phyloP scores from a whole-genome alignment of 768 basidiomycete genomes.

The Cystofilobasidium ferigula region DNA sequence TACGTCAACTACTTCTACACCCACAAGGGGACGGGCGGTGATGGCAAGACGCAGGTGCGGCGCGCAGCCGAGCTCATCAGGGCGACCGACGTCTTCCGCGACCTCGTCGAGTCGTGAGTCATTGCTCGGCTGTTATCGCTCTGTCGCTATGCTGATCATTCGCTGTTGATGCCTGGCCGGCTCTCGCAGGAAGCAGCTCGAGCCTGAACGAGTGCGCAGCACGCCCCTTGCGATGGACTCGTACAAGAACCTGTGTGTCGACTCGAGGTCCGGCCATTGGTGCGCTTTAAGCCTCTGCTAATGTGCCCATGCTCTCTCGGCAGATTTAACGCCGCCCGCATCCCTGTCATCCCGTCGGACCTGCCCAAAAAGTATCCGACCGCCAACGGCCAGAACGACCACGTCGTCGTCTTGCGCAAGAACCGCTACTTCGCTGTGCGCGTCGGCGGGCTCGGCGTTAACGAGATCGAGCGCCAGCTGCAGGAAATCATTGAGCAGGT shows the following conservation, averaged over 20 bases:
- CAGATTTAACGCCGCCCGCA: conserved; percentile 82
- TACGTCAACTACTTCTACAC: conserved; percentile 93
- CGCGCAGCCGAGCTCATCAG: conserved; percentile 75
- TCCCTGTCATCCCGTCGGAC: conserved; percentile 72
- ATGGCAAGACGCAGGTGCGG: conserved; percentile 45
- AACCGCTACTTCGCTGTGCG: conserved; percentile 81
- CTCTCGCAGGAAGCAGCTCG: conserved; percentile 54
- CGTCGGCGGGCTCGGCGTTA: conserved; percentile 52
- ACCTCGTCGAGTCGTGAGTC: conserved; percentile 65
- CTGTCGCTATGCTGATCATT: no score
- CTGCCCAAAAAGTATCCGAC: conserved; percentile 65
- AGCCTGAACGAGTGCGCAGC: conserved; percentile 73
- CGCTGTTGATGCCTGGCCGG: not conserved
- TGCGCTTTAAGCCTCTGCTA: not conserved
- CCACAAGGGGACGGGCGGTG: conserved; percentile 55
- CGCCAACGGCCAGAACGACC: conserved; percentile 51
- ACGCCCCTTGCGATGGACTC: conserved; percentile 78
- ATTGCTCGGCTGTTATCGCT: not conserved
- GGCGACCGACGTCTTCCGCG: conserved; percentile 72
- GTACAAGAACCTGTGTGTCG: conserved; percentile 78
- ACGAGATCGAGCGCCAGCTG: conserved; percentile 56
- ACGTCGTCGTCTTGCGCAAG: conserved; percentile 80
- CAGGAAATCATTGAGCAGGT: conserved; percentile 53
- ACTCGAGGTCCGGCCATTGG: not conserved
- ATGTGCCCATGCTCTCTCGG: not conserved